Percentiles rank a stretch among this genome's conserved stretches.
These are phyloP conservation scores for Dittrichia graveolens DNA, from an alignment of 129 eudicot species.

Conservation along the genomic window DNA sequence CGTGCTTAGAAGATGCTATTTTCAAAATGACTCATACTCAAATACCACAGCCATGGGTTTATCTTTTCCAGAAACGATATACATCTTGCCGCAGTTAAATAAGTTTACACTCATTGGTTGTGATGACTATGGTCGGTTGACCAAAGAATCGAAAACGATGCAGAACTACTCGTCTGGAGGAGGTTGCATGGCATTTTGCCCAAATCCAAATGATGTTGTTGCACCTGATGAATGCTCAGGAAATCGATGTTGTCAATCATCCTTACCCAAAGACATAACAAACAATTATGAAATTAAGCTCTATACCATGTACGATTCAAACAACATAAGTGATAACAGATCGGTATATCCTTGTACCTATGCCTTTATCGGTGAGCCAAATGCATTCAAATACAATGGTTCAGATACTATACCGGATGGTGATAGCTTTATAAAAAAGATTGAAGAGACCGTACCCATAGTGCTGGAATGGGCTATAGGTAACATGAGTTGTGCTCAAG, in stretches of 20 bases:
- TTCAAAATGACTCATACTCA: not conserved
- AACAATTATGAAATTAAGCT: not conserved
- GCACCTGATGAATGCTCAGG: conserved; percentile 40
- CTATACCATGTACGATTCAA: not conserved
- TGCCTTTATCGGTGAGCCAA: conserved; percentile 50
- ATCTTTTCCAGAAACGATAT: not conserved
- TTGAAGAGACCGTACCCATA: not conserved
- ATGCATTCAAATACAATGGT: conserved; percentile 29
- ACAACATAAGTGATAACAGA: not conserved
- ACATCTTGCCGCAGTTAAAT: conserved; percentile 35
- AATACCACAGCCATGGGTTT: no score
- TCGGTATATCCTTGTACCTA: conserved; percentile 33
- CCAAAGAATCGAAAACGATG: not conserved
- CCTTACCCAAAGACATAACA: conserved; percentile 35
- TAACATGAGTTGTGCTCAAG: not conserved
- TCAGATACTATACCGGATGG: conserved; percentile 16
- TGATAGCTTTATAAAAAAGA: not conserved
- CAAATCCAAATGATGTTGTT: conserved; percentile 1
- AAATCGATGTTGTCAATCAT: conserved; percentile 48
- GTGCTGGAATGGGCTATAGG: conserved; percentile 15
- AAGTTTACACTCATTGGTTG: conserved; percentile 46
- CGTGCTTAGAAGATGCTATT: conserved; percentile 21
- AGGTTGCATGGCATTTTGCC: conserved; percentile 26
- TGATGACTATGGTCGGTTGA: conserved; percentile 28
- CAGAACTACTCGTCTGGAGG: not conserved